Evolutionary conservation across 192 early-diverging fungal species (phyloP).

Genomic region (Kickxella alabastrina): DNA sequence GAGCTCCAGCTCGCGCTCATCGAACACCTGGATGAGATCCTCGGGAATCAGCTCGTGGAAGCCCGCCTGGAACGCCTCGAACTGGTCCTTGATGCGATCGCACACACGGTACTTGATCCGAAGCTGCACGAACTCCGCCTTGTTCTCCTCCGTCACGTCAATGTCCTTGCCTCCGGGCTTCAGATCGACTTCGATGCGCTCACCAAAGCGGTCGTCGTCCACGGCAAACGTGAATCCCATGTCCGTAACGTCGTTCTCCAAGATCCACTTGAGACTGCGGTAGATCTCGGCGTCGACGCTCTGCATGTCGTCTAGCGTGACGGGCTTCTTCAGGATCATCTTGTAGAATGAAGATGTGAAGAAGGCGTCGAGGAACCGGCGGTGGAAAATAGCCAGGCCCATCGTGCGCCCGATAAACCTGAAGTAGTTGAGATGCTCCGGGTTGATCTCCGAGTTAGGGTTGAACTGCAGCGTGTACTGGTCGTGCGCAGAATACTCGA

Average conservation of each 20-base stretch:
- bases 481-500: conserved; percentile 97
- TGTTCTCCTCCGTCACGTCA: conserved; percentile 94
- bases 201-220: conserved; percentile 93
- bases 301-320: conserved; percentile 87
- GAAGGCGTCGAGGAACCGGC: conserved; percentile 93
- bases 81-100: conserved; percentile 92
- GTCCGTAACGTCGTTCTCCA: conserved; percentile 89
- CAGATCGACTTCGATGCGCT: conserved; percentile 81
- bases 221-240: conserved; percentile 85
- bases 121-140: conserved; percentile 89
- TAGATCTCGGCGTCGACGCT: conserved; percentile 90
- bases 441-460: conserved; percentile 90
- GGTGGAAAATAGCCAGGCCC: conserved; percentile 95
- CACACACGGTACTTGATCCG: conserved; percentile 86
- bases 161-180: conserved; percentile 86
- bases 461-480: conserved; percentile 99
- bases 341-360: conserved; percentile 97
- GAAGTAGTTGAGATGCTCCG: conserved; percentile 98
- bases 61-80: conserved; percentile 90
- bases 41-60: conserved; percentile 96
- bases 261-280: conserved; percentile 89
- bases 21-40: conserved; percentile 93
- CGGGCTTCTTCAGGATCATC: conserved; percentile 88
- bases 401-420: conserved; percentile 97
- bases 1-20: conserved; percentile 96